phyloP scores from a whole-genome alignment of 768 basidiomycete genomes.

The Mycena leptocephala region DNA sequence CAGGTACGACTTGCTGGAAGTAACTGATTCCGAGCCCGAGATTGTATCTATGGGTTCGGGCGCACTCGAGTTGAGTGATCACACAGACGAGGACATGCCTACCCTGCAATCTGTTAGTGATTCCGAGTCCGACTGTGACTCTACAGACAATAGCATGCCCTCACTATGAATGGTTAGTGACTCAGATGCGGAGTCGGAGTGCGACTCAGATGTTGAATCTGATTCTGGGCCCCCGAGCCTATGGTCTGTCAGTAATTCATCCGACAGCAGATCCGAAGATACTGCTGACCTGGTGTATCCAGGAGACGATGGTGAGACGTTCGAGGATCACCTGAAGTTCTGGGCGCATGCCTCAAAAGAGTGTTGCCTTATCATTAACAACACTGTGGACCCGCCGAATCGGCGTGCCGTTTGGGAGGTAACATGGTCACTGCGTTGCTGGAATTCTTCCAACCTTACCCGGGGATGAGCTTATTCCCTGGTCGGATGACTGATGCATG shows the following conservation, averaged over 20 bases:
- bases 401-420: neutral
- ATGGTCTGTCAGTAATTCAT: neutral
- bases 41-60: neutral
- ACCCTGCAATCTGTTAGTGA: neutral
- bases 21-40: neutral
- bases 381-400: neutral
- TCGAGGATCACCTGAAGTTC: neutral
- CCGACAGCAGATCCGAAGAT: too few species aligned
- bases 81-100: neutral
- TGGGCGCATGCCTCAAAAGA: neutral
- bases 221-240: neutral
- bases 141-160: too few species aligned
- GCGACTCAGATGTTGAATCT: too few species aligned
- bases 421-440: neutral
- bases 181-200: too few species aligned
- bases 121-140: neutral
- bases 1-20: too few species aligned
- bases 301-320: neutral
- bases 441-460: conserved; percentile 11
- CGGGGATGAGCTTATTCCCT: conserved; percentile 3
- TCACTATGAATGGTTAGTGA: too few species aligned
- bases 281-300: too few species aligned
- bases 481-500: conserved; percentile 2
- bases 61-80: neutral
- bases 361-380: too few species aligned